Evolutionary conservation across 305 asterid genomes (phyloP).

Genomic region (Petunia hybrid): DNA sequence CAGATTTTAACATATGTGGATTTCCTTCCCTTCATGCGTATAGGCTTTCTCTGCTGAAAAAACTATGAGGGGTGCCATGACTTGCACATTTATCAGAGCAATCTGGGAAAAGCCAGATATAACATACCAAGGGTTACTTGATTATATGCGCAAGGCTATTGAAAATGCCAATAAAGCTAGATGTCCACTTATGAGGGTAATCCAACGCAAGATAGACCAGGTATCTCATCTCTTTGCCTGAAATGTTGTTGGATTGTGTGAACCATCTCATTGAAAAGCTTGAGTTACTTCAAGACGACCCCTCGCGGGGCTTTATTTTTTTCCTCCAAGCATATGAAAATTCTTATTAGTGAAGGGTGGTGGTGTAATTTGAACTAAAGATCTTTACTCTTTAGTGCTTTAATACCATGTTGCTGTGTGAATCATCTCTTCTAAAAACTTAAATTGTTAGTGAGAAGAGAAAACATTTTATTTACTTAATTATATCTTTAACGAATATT

Average conservation of each 20-base stretch:
- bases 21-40: conserved; percentile 2
- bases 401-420: no score
- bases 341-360: not conserved
- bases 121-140: conserved; percentile 53
- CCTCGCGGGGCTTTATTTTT: no score
- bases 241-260: not conserved
- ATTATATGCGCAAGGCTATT: conserved; percentile 51
- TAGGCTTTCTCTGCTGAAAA: conserved; percentile 60
- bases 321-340: conserved; percentile 18
- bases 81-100: conserved; percentile 62
- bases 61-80: conserved; percentile 69
- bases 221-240: conserved; percentile 40
- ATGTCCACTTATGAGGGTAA: conserved; percentile 47
- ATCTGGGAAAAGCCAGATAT: conserved; percentile 41
- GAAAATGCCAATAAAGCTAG: conserved; percentile 45
- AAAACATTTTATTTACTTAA: no score
- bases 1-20: not conserved
- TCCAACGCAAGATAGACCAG: conserved; percentile 69
- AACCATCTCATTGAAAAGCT: no score
- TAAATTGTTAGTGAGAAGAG: no score
- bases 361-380: not conserved
- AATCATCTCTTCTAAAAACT: no score
- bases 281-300: no score
- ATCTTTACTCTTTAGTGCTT: not conserved
- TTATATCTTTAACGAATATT: no score